Percentiles rank a stretch among this genome's conserved stretches.
Conservation (phyloP, 257 asterid genomes). For the Haberlea rhodopensis region DNA sequence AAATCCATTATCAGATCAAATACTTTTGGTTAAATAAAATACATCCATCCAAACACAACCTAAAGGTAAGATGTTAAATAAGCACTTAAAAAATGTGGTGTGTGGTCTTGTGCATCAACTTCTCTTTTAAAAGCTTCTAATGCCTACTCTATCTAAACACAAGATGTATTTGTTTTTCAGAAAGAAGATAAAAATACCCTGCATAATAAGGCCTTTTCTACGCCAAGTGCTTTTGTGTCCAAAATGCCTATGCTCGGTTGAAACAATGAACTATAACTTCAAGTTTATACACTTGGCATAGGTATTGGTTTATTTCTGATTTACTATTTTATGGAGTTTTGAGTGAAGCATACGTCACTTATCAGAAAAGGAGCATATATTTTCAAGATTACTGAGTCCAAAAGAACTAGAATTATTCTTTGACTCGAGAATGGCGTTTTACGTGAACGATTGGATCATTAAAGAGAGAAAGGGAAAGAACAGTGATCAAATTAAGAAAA, state of each 20-base stretch:
- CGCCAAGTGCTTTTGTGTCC: background rate
- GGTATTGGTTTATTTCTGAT: conserved; percentile 12
- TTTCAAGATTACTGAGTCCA: background rate
- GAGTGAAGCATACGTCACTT: background rate
- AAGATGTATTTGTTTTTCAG: background rate
- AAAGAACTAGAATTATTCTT: background rate
- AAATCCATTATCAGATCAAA: too few species aligned
- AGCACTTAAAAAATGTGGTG: too few species aligned
- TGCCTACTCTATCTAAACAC: background rate
- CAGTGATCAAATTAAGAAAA: background rate
- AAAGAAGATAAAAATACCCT: background rate
- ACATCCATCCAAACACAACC: too few species aligned
- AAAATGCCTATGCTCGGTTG: background rate
- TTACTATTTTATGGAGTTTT: background rate
- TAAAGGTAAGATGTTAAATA: too few species aligned
- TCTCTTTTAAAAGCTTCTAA: background rate
- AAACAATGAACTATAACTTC: background rate
- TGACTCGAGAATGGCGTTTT: background rate
- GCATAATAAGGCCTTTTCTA: background rate
- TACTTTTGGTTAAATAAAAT: too few species aligned
- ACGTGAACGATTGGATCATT: background rate
- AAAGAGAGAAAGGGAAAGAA: background rate
- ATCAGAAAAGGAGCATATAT: background rate
- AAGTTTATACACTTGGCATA: background rate
- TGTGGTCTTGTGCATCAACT: background rate